These are phyloP conservation scores for Calycina herbarum DNA, from an alignment of 2,329 filamentous ascomycete species.

Conservation along the genomic window DNA sequence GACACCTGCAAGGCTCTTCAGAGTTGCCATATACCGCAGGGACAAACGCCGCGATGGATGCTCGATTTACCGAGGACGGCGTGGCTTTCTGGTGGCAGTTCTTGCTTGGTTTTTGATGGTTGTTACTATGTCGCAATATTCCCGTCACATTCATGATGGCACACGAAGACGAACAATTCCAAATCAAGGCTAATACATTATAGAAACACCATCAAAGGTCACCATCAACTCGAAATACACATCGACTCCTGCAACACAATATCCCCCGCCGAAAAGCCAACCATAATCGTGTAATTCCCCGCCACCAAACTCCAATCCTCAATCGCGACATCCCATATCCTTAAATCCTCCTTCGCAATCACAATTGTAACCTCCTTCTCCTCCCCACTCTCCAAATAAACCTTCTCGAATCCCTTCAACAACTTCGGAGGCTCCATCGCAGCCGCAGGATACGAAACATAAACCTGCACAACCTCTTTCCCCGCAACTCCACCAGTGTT, in stretches of 20 bases:
- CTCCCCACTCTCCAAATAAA: slow-evolving; percentile 4
- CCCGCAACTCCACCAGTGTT: slow-evolving; percentile 6
- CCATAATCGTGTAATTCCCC: background rate
- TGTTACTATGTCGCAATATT: too few relatives aligned
- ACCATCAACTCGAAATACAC: background rate
- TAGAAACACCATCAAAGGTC: too few relatives aligned
- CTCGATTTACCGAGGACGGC: too few relatives aligned
- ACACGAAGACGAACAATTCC: too few relatives aligned
- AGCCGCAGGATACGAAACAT: slow-evolving; percentile 15
- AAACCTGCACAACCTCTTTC: slow-evolving; percentile 21
- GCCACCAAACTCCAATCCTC: slow-evolving; percentile 1
- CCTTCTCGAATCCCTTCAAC: slow-evolving; percentile 19
- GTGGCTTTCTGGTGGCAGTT: too few relatives aligned
- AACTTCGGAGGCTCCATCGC: slow-evolving; percentile 9
- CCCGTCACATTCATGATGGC: too few relatives aligned
- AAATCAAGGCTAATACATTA: too few relatives aligned
- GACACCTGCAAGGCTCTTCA: too few relatives aligned
- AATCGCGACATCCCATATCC: background rate
- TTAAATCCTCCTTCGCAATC: background rate
- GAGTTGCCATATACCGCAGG: too few relatives aligned
- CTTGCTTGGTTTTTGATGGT: too few relatives aligned
- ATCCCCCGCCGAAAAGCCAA: slow-evolving; percentile 1
- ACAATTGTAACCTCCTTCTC: background rate
- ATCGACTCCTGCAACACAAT: background rate
- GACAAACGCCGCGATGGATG: too few relatives aligned